Evolutionary conservation across 202 grass and related monocot species (phyloP).

Genomic region (Musa balbisiana): DNA sequence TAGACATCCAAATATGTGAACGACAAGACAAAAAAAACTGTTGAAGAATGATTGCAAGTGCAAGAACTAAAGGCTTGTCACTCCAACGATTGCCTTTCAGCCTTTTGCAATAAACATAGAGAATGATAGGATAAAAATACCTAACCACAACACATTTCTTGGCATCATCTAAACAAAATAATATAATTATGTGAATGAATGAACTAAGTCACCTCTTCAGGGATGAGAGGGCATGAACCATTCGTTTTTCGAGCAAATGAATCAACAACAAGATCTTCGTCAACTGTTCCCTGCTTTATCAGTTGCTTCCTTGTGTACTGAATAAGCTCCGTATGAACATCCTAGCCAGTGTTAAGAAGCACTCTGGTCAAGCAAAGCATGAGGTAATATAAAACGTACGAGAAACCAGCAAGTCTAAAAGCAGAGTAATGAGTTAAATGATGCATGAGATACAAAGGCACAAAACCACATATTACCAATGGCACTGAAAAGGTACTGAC

Average conservation of each 20-base stretch:
- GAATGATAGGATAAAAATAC: too few relatives aligned
- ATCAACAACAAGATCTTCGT: slow-evolving; percentile 70
- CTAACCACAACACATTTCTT: too few relatives aligned
- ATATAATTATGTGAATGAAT: slow-evolving; percentile 7
- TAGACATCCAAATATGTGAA: too few relatives aligned
- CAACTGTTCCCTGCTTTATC: slow-evolving; percentile 61
- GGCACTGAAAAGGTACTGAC: neutral
- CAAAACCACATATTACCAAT: neutral
- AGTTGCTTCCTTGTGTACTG: slow-evolving; percentile 91
- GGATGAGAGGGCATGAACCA: slow-evolving; percentile 90
- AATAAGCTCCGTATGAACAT: slow-evolving; percentile 94
- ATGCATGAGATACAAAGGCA: neutral
- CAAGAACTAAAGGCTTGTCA: too few relatives aligned
- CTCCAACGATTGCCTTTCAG: too few relatives aligned
- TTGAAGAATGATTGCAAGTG: too few relatives aligned
- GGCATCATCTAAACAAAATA: too few relatives aligned
- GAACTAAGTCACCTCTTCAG: slow-evolving; percentile 79
- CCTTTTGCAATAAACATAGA: too few relatives aligned
- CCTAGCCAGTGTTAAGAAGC: slow-evolving; percentile 25
- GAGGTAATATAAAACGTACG: neutral
- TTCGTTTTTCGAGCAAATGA: slow-evolving; percentile 74
- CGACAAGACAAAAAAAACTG: too few relatives aligned
- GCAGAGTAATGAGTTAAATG: neutral
- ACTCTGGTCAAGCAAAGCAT: slow-evolving; percentile 24
- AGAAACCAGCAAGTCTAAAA: neutral